Evolutionary conservation across 768 basidiomycete species (phyloP), one percentile per base, ranked within the genome.

Genomic region (Pleurotus citrinopileatus): DNA sequence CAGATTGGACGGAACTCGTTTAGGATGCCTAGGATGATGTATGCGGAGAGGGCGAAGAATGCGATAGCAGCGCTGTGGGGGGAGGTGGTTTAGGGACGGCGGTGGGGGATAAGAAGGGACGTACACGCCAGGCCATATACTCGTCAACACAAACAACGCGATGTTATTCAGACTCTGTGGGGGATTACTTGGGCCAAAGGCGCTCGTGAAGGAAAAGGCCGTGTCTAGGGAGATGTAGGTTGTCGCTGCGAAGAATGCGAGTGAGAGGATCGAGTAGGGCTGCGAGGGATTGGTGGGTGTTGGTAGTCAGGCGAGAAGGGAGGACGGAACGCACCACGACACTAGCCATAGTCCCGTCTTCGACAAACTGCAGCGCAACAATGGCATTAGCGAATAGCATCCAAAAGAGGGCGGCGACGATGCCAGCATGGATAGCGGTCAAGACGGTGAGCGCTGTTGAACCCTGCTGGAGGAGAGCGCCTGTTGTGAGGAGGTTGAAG

Each of bases 281-380:
- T 91, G 58, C 36, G 25, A 25, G 54, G 8, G 1, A 23, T 10
- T 42, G 17, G 6, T 15, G 28, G 27, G 9, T 28, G 37, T 37
- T 4, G n/a, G 25, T n/a, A 32, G 22, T 53, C 47, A 23, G 22
- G 53, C 19, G 45, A 45, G 12, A 32, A 10, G 50, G 38, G 55
- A 40, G 32, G 50, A 29, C n/a, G 17, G 29, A 43, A 80, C 80
- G 60, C 52, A 90, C 88, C 52, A 88, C 70, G 44, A 90, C 57
- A 55, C 86, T 81, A 60, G 81, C 81, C 28, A 85, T 71, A 0
- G 91, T 91, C 4, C 94, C 96, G 63, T 91, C 96, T 66, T 98
- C 96, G 52, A 98, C 89, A 45, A 94, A 65, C 69, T 98, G 96
- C n/a, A 87, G 90, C 29, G 87, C 84, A 19, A 94, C 79, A 55